Percentiles rank a stretch among this genome's conserved stretches.
phyloP scores from a whole-genome alignment of 768 basidiomycete genomes.

The Leccinum aurantiacum region DNA sequence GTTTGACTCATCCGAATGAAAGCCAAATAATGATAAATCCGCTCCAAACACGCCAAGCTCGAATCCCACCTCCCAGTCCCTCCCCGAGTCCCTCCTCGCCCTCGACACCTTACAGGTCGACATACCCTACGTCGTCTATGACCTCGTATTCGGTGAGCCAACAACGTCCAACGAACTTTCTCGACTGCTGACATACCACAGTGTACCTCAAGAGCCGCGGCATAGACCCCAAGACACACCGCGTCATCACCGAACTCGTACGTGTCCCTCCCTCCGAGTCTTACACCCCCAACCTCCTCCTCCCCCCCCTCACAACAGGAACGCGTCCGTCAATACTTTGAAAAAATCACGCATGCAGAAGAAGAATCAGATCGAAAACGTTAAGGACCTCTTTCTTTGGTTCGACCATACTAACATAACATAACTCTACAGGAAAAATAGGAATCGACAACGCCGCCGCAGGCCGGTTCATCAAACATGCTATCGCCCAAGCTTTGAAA shows the following conservation, averaged over 20 bases:
- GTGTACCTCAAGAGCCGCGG: too few relatives aligned
- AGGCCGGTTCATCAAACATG: conserved; percentile 79
- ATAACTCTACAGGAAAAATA: conserved; percentile 32
- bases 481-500: too few relatives aligned
- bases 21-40: conserved; percentile 37
- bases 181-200: too few relatives aligned
- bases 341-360: conserved; percentile 76
- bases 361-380: conserved; percentile 52
- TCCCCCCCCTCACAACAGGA: too few relatives aligned
- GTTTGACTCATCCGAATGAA: too few relatives aligned
- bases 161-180: too few relatives aligned
- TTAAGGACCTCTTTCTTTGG: not conserved
- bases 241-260: conserved; percentile 59
- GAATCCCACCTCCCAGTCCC: conserved; percentile 64
- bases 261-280: conserved; percentile 1
- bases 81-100: conserved; percentile 62
- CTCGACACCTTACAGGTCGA: conserved; percentile 72
- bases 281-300: too few relatives aligned
- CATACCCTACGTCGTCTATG: too few relatives aligned
- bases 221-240: too few relatives aligned
- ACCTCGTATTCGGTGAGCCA: too few relatives aligned
- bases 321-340: conserved; percentile 76
- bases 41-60: conserved; percentile 49
- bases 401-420: too few relatives aligned
- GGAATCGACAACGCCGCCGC: conserved; percentile 77